Percentiles rank a stretch among this genome's conserved stretches.
These are phyloP conservation scores for Spiromastix sp. DNA, from an alignment of 2,329 filamentous ascomycete species.

Conservation along the genomic window DNA sequence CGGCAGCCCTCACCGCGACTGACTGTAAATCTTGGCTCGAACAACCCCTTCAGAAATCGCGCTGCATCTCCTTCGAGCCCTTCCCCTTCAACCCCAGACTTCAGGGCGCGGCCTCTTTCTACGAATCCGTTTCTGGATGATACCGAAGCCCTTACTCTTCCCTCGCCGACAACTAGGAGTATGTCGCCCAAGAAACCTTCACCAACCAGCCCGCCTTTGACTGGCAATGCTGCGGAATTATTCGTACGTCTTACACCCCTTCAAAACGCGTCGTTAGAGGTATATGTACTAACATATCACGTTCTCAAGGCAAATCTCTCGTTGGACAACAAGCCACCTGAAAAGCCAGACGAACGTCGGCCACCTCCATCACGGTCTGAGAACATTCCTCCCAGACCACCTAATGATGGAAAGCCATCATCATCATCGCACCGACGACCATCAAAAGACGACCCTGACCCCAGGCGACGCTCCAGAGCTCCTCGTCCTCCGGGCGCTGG, in stretches of 20 bases:
- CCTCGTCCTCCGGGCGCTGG: slow-evolving; percentile 22
- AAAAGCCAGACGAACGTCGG: slow-evolving; percentile 22
- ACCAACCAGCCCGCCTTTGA: slow-evolving; percentile 26
- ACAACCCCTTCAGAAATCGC: slow-evolving; percentile 42
- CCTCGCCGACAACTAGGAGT: slow-evolving; percentile 22
- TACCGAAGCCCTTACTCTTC: slow-evolving; percentile 26
- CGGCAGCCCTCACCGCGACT: slow-evolving; percentile 23
- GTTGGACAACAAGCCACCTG: slow-evolving; percentile 20
- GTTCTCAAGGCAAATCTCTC: slow-evolving; percentile 28
- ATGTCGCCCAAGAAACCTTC: slow-evolving; percentile 21
- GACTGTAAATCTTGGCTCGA: slow-evolving; percentile 31
- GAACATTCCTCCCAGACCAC: slow-evolving; percentile 19
- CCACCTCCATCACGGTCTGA: slow-evolving; percentile 26
- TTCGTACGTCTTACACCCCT: slow-evolving; percentile 42
- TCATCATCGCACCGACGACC: slow-evolving; percentile 13
- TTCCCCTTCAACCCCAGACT: slow-evolving; percentile 17
- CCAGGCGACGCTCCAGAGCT: slow-evolving; percentile 21
- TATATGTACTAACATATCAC: background rate
- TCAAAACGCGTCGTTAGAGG: background rate
- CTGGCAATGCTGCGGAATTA: slow-evolving; percentile 44
- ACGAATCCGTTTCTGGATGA: slow-evolving; percentile 54
- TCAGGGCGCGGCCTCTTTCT: slow-evolving; percentile 38
- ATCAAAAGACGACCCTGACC: slow-evolving; percentile 12
- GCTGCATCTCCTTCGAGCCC: slow-evolving; percentile 29
- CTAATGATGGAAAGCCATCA: slow-evolving; percentile 3